A percentile compares a stretch with the other conserved stretches of the same genome.
Conservation (phyloP, 352 stramenopile species). For the Phytophthora multivora region DNA sequence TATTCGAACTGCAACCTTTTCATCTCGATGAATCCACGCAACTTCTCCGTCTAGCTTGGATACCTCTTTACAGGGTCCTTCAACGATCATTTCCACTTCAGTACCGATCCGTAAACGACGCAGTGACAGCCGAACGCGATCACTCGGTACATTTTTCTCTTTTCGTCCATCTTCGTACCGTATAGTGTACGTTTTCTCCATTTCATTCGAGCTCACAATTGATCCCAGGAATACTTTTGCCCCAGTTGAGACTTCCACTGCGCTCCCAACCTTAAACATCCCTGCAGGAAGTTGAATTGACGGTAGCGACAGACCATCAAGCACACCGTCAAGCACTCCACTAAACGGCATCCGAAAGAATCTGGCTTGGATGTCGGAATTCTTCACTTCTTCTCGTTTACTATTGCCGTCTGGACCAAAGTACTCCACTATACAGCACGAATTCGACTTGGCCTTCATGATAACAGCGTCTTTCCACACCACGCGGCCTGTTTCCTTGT, state of each 20-base stretch:
- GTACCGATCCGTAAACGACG: constrained; percentile 62
- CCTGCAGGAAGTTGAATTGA: constrained; percentile 42
- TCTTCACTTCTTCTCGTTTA: constrained; percentile 51
- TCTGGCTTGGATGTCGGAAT: constrained; percentile 49
- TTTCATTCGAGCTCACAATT: constrained; percentile 45
- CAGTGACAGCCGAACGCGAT: constrained; percentile 60
- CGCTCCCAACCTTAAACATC: constrained; percentile 42
- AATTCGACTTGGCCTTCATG: constrained; percentile 50
- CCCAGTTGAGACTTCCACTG: constrained; percentile 55
- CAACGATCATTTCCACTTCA: constrained; percentile 75
- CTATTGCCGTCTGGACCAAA: constrained; percentile 33
- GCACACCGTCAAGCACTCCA: constrained; percentile 29
- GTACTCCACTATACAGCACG: constrained; percentile 53
- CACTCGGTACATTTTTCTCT: constrained; percentile 55
- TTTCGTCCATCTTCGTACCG: constrained; percentile 62
- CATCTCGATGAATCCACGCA: constrained; percentile 73
- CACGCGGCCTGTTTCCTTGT: constrained; percentile 26
- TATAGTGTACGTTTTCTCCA: constrained; percentile 58
- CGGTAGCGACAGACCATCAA: constrained; percentile 38
- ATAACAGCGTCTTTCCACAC: constrained; percentile 58
- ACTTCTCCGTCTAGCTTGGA: constrained; percentile 74
- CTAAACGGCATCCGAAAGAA: constrained; percentile 49
- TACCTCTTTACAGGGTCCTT: constrained; percentile 74
- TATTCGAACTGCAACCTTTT: constrained; percentile 67
- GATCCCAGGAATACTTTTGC: constrained; percentile 54